A percentile compares a stretch with the other conserved stretches of the same genome.
Evolutionary conservation across 164 flowering plant species (phyloP).

Genomic region (Houttuynia cordata): DNA sequence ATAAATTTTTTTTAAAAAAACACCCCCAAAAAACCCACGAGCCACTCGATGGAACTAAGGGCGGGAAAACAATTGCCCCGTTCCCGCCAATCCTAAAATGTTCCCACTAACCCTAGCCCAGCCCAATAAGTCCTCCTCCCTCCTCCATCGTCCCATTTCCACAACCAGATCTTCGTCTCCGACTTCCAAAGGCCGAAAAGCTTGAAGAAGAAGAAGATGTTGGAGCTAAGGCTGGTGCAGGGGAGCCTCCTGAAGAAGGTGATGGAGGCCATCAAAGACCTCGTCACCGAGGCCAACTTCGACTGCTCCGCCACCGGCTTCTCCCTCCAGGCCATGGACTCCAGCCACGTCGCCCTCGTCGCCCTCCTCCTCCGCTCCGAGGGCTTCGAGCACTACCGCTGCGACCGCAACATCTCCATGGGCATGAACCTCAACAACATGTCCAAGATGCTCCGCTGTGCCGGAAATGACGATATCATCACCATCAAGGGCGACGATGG

Average conservation of each 20-base stretch:
- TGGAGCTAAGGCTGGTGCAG: slow-evolving; percentile 42
- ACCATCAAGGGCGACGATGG: slow-evolving; percentile 42
- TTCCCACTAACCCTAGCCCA: too few species aligned
- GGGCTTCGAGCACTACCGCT: slow-evolving; percentile 46
- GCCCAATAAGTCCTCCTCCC: too few species aligned
- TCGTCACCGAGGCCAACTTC: slow-evolving; percentile 45
- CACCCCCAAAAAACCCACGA: too few species aligned
- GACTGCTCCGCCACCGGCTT: slow-evolving; percentile 49
- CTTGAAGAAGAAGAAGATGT: slow-evolving; percentile 15
- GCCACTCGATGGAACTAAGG: too few species aligned
- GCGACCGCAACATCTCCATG: slow-evolving; percentile 40
- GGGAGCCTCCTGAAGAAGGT: slow-evolving; percentile 46
- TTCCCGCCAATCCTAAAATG: too few species aligned
- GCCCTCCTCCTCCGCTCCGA: slow-evolving; percentile 40
- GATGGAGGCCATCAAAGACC: slow-evolving; percentile 34
- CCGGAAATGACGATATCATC: slow-evolving; percentile 38
- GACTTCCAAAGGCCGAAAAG: too few species aligned
- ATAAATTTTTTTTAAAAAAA: too few species aligned
- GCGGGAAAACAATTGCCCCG: too few species aligned
- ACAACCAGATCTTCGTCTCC: too few species aligned
- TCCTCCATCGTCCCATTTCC: too few species aligned
- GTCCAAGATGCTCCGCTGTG: slow-evolving; percentile 42
- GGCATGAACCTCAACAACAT: slow-evolving; percentile 43
- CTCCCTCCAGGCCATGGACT: slow-evolving; percentile 50
- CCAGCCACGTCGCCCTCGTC: slow-evolving; percentile 48